phyloP scores from a whole-genome alignment of 202 grass and related monocot species.

The Schoenoplectus tabernaemontani region DNA sequence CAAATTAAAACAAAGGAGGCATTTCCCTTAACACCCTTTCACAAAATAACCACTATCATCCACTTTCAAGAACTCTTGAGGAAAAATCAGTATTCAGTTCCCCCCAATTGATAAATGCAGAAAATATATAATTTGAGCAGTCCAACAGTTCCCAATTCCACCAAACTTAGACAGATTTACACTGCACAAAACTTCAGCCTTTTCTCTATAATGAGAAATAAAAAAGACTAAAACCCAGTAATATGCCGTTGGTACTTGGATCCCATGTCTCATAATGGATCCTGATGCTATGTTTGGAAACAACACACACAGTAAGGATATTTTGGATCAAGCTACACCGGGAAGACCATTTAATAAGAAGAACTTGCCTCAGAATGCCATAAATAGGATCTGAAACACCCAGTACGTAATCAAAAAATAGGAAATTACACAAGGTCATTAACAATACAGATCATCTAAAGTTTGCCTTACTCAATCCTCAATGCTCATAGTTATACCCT shows the following conservation, averaged over 20 bases:
- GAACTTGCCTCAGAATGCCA: slow-evolving; percentile 59
- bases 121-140: not conserved
- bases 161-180: not conserved
- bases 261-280: no score
- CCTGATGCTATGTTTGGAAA: no score
- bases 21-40: not conserved
- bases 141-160: not conserved
- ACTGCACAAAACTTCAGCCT: not conserved
- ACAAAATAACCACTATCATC: not conserved
- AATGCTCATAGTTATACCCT: not conserved
- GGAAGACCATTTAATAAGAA: not conserved
- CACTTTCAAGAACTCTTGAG: not conserved
- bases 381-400: slow-evolving; percentile 60
- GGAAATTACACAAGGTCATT: not conserved
- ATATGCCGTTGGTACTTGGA: not conserved
- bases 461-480: not conserved
- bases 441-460: not conserved
- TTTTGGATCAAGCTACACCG: not conserved
- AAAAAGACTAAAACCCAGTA: not conserved
- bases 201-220: not conserved
- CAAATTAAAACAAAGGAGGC: not conserved
- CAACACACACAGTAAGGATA: not conserved
- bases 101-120: not conserved
- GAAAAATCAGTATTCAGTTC: not conserved
- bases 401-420: slow-evolving; percentile 59